Base-by-base conservation (phyloP, 768 basidiomycete genomes). In the Piloderma croceum region DNA sequence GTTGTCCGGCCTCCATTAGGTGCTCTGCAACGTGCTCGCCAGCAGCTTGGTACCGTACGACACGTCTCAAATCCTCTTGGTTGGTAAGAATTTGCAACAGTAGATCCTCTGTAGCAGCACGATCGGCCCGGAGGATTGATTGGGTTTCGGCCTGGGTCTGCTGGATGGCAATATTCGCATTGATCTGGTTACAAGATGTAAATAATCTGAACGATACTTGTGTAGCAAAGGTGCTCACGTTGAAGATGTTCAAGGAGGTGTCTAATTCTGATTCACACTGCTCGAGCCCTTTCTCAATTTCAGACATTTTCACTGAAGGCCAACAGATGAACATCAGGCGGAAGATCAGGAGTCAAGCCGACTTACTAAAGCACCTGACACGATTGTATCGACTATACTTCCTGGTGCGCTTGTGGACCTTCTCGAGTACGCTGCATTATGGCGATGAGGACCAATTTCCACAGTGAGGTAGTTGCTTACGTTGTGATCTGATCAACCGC, bases 1-100 rank as follows among this genome's bases (percentile, higher is more conserved):
- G 59, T 60, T 81, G 79, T 7, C 76, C 76, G 18, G 62, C 56
- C 34, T 63, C 63, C 79, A 80, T 79, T 25, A 80, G 58, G 5
- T 60, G 54, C 39, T 67, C 53, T 6, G 70, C 77, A 13, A 53
- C 67, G 33, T 53, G 60, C 20, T 67, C 62, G 3, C 71, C 73
- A 29, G 64, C 60, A 19, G 48, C 46, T 36, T 73, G 70, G 41
- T 66, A 54, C 29, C 68, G 61, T 18, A 60, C 56, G 3, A 73
- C 62, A 15, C 59, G 54, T 27, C 55, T 50, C 12, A 68, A 54
- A 38, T 71, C 68, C 38, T 54, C 57, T 6, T 57, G 59, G 27
- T 48, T 65, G 4, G 62, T 68, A 12, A 74, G 39, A 7, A 70
- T 52, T 25, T 67, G 59, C 3, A 64, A 54, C 7, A 79, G 46